Base-by-base conservation (phyloP, 495 filamentous ascomycete genomes). In the Podospora fimiseda region DNA sequence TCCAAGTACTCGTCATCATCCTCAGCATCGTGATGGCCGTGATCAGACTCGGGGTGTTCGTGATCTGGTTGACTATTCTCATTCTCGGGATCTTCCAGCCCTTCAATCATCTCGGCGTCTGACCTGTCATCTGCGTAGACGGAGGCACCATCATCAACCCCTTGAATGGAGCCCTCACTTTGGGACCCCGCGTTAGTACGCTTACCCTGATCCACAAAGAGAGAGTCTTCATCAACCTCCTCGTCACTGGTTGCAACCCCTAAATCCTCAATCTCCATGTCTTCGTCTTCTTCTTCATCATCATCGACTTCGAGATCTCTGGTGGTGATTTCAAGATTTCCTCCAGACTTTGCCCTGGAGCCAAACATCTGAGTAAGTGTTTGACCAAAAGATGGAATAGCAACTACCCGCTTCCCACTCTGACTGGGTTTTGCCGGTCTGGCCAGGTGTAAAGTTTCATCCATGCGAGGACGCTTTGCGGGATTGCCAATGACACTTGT, bases 341-440 rank as follows among this genome's bases (percentile, higher is more conserved):
- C 62, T 9, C 58, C 53, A 1, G 43, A 27, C n/a, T 56, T 57
- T 14, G 83, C 84, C 24, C 87, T 80, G 16, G 90, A 90, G 41
- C 83, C 78, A 71, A 96, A 96, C 37, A 80, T 74, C 46, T 80
- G 80, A 6, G 71, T 70, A 48, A 92, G 76, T 42, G 81, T 80
- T 11, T 80, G 79, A 24, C 87, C 80, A 62, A 95, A 86, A 27
- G 73, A 76, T 54, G 69, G 67, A 8, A 66, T 22, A 0, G 61
- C 51, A 11, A 56, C 55, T 9, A 20, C 43, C 11, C 53, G 55
- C 22, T 40, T 54, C 14, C 24, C 44, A 24, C 14, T 20, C 30
- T 42, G 55, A 1, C 50, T 45, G 48, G 43, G 20, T 6, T 2
- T 50, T 23, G 51, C 47, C 14, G 24, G 14, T 16, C 58, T 60